Base-by-base conservation (phyloP, 2,329 filamentous ascomycete species). In the Gliomastix tumulicola region DNA sequence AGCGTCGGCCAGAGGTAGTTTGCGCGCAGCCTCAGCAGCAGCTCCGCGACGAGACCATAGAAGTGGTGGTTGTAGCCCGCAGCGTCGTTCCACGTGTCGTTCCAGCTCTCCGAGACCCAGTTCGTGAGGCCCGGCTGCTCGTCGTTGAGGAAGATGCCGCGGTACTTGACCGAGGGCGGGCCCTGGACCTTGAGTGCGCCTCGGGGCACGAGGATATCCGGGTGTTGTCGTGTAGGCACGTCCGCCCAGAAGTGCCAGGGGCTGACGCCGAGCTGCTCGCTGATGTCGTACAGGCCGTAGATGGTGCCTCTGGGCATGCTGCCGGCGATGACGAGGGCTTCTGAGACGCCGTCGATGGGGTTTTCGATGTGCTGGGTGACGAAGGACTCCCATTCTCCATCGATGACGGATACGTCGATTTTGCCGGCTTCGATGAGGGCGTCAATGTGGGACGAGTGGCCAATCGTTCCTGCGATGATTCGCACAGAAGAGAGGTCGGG, bases 241-340 rank as follows among this genome's bases (percentile, higher is more conserved):
- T 84, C 80, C 6, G 80, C 78, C 67, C 75, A 83, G 63, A 71
- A 83, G 57, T 83, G 74, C 79, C 79, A 84, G 28, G 82, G 82
- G 22, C 77, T 82, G 8, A 86, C 79, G 22, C 82, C 82, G 37
- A 85, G 84, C 51, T 85, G 79, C 55, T 85, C 80, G 18, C 77
- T 82, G 28, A 86, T 55, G 46, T 82, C 79, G 59, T 86, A 86
- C 16, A 84, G 62, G 10, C 82, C 82, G 46, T 73, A 87, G 39
- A 86, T 82, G 3, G 77, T 75, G n/a, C 79, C 79, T 41, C 80
- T 66, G 2, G 63, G 54, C 52, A 85, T 79, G 49, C 74, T 79
- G 11, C 79, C 81, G 22, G 74, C 79, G 53, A 87, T 77, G 3
- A 85, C 75, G 18, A 86, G 62, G 3, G 81, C 80, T 42, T 65